phyloP scores from a whole-genome alignment of 768 basidiomycete species.

The Stropharia rugosoannulata region DNA sequence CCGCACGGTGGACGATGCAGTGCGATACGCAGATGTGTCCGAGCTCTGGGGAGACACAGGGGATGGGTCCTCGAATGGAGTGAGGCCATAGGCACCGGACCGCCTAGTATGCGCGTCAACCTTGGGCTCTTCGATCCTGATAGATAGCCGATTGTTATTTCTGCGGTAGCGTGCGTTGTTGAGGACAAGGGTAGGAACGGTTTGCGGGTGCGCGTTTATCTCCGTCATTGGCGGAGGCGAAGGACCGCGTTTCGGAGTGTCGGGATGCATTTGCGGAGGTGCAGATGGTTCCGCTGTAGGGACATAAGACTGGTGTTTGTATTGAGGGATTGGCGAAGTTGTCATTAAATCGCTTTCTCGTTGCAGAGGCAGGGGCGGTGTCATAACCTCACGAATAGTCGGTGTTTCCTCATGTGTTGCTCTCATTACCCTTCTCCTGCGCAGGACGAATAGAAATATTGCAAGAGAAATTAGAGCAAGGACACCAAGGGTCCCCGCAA shows the following conservation, averaged over 20 bases:
- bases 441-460: neutral
- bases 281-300: no score
- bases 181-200: neutral
- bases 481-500: neutral
- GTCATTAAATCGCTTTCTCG: no score
- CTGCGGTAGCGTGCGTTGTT: neutral
- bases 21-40: neutral
- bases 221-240: neutral
- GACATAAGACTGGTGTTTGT: no score
- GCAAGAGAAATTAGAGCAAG: neutral
- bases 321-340: no score
- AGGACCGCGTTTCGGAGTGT: neutral
- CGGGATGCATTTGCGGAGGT: neutral
- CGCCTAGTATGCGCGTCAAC: neutral
- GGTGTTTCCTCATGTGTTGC: neutral
- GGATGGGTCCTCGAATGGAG: neutral
- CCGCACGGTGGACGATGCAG: neutral
- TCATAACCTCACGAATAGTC: neutral
- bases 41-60: neutral
- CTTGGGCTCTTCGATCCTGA: neutral
- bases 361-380: neutral
- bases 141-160: neutral
- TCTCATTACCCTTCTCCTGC: neutral
- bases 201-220: neutral
- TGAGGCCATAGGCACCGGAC: neutral